Evolutionary conservation across 148 eudicot genomes (phyloP).

Genomic region (Spergularia marina): DNA sequence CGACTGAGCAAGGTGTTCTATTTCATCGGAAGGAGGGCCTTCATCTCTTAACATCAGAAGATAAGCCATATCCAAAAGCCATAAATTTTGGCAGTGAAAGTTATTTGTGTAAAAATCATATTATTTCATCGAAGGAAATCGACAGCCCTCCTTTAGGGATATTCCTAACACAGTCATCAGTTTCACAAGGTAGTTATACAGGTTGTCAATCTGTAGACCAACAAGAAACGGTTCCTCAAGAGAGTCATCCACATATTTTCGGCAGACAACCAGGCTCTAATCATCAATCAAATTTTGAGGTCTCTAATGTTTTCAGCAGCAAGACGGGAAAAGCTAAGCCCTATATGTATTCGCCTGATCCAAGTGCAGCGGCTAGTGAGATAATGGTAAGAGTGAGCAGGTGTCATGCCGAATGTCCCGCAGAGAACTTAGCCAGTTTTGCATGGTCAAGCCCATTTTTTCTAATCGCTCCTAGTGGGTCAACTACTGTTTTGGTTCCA

Average conservation of each 20-base stretch:
- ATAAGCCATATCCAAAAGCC: conserved; percentile 31
- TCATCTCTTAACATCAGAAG: conserved; percentile 48
- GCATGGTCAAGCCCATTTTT: conserved; percentile 91
- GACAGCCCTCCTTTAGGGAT: conserved; percentile 24
- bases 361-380: conserved; percentile 58
- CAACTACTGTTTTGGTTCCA: conserved; percentile 76
- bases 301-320: conserved; percentile 27
- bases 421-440: conserved; percentile 38
- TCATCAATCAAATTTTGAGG: conserved; percentile 35
- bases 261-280: conserved; percentile 27
- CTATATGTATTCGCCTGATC: conserved; percentile 84
- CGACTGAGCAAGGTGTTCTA: conserved; percentile 43
- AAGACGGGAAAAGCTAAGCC: conserved; percentile 48
- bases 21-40: conserved; percentile 65
- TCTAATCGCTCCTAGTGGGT: conserved; percentile 86
- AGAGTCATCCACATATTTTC: conserved; percentile 18
- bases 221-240: conserved; percentile 24
- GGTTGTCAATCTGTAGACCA: conserved; percentile 24
- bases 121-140: conserved; percentile 32
- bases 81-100: conserved; percentile 25
- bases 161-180: conserved; percentile 30
- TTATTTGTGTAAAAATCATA: conserved; percentile 31
- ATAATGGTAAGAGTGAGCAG: conserved; percentile 65
- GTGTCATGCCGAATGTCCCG: conserved; percentile 35
- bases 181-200: conserved; percentile 22